Evolutionary conservation across 306 rosid genomes (phyloP).

Genomic region (Leucaena leucocephala): DNA sequence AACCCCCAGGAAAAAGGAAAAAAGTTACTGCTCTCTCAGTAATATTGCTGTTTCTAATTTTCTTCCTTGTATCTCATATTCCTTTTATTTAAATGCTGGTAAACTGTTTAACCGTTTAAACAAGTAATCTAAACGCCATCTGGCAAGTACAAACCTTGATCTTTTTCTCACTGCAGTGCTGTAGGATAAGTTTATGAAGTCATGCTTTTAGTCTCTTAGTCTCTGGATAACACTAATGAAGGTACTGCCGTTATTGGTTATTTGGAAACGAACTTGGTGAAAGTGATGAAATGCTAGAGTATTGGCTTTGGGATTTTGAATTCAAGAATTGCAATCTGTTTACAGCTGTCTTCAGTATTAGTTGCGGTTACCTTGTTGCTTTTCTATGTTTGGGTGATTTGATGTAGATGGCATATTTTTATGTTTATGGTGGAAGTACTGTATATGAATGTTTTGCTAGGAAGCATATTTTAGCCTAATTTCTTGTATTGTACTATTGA

Average conservation of each 20-base stretch:
- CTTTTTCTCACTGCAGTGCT: neutral
- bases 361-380: neutral
- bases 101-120: neutral
- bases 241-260: neutral
- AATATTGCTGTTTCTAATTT: constrained; percentile 13
- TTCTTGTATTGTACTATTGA: neutral
- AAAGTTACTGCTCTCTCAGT: neutral
- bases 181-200: neutral
- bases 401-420: neutral
- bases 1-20: neutral
- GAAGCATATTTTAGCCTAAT: constrained; percentile 4
- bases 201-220: neutral
- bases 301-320: neutral
- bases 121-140: neutral
- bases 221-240: constrained; percentile 18
- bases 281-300: constrained; percentile 9
- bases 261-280: neutral
- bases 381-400: neutral
- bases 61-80: neutral
- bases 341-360: neutral
- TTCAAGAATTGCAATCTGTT: neutral
- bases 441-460: neutral
- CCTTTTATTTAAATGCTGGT: neutral
- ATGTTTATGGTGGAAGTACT: neutral
- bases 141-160: constrained; percentile 3